Conservation (phyloP, 257 asterid genomes). For the Plantago major region DNA sequence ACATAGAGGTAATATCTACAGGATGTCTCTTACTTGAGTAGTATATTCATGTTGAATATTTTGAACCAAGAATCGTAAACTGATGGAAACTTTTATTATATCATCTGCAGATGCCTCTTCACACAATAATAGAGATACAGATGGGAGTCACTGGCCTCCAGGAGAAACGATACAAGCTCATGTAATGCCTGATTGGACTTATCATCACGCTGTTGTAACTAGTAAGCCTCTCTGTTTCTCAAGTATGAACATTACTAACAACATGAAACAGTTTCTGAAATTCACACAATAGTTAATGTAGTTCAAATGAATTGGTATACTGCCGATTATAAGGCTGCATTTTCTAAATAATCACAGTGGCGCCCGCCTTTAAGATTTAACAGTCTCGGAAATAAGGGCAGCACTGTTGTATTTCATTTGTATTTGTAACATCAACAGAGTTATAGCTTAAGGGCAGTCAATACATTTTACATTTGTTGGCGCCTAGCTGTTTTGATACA, state of each 20-base stretch:
- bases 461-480: neutral
- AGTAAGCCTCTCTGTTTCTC: conserved; percentile 23
- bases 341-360: neutral
- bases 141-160: conserved; percentile 99
- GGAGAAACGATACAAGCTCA: conserved; percentile 94
- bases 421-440: neutral
- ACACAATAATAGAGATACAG: conserved; percentile 95
- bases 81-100: conserved; percentile 7
- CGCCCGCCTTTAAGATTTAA: conserved; percentile 5
- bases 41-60: neutral
- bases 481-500: neutral
- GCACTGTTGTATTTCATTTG: neutral
- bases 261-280: conserved; percentile 14
- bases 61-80: neutral
- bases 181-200: conserved; percentile 31
- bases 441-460: neutral
- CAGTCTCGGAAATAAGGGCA: neutral
- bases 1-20: conserved; percentile 68
- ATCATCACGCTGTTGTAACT: neutral
- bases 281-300: conserved; percentile 5
- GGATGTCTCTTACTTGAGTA: neutral
- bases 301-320: conserved; percentile 3
- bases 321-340: neutral
- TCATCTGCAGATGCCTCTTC: conserved; percentile 77
- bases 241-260: conserved; percentile 19